Evolutionary conservation across 2,329 filamentous ascomycete species (phyloP).

Genomic region (Madurella mycetomatis): DNA sequence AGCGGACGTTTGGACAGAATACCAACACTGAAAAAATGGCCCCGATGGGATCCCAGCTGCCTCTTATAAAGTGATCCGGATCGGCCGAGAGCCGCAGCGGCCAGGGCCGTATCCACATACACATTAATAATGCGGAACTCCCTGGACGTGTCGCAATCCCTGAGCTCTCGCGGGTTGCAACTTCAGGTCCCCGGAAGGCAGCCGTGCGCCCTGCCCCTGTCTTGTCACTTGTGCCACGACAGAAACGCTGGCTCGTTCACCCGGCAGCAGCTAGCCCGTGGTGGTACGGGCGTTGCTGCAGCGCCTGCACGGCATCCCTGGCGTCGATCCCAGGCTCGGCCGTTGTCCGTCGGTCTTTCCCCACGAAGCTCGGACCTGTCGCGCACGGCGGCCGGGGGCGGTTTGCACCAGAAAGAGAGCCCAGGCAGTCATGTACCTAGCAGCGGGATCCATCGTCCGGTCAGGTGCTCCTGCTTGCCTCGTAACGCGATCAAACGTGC

Average conservation of each 20-base stretch:
- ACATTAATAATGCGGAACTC: not conserved
- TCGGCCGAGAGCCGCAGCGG: not conserved
- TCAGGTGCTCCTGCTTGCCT: too few species aligned
- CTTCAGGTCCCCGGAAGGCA: not conserved
- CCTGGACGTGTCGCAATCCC: not conserved
- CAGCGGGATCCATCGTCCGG: too few species aligned
- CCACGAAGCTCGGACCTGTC: not conserved
- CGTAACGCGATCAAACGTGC: too few species aligned
- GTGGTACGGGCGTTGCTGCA: not conserved
- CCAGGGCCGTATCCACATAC: not conserved
- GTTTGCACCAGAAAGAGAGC: too few species aligned
- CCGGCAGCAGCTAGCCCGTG: not conserved
- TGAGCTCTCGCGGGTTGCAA: not conserved
- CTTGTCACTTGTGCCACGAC: not conserved
- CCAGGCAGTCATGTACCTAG: too few species aligned
- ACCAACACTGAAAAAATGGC: not conserved
- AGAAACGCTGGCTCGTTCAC: not conserved
- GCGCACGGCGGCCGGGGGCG: too few species aligned
- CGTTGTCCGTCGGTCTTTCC: not conserved
- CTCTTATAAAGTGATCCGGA: not conserved
- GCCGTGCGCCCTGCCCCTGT: too few species aligned
- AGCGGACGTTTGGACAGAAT: not conserved
- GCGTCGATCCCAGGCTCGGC: not conserved
- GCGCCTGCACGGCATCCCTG: not conserved
- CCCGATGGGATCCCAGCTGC: not conserved